Base-by-base conservation (phyloP, 352 stramenopile genomes). In the Globisporangium nunn region DNA sequence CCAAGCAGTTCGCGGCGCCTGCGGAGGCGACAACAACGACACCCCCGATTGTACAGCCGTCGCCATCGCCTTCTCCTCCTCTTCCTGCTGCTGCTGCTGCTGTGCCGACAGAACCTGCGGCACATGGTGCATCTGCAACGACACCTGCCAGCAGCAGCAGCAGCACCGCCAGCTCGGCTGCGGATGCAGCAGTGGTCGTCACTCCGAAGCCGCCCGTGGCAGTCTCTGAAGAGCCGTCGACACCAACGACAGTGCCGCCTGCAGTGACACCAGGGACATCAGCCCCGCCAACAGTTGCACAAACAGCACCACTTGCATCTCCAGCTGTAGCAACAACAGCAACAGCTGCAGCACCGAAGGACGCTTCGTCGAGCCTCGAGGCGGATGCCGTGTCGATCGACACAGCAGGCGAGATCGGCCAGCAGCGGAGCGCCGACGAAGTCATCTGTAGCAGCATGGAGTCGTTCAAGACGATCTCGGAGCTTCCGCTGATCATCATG, bases 401-500 rank as follows among this genome's bases (percentile, higher is more conserved):
- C 5, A n/a, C 54, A 0, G 28, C 54, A 0, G 31, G 50, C 44
- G 59, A 70, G 35, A 61, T 70, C 11, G 56, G 45, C 3, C 56
- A 55, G 40, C n/a, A 4, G 11, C 54, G 57, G 7, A 62, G 49
- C 28, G 52, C 56, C 11, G 70, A 80, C 28, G 74, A 89, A n/a
- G 67, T 64, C 5, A 71, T 96, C 7, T 90, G 75, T 57, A 86
- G 75, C 61, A 91, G 83, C 61, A 74, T 93, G 59, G 87, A 97
- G 62, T 97, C 90, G 37, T 98, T 97, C 70, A 96, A 95, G 64
- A 95, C 98, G 17, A 87, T 99, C 46, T 97, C 91, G 6, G 97
- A 99, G 73, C 90, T 96, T 56, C 96, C 96, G n/a, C 71, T 98
- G 45, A 98, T 98, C 69, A 96, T 99, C 57, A 99, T 98, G 92